A percentile compares a stretch with the other conserved stretches of the same genome.
phyloP scores from a whole-genome alignment of 2,329 filamentous ascomycete genomes.

The Cladobotryum mycophilum region DNA sequence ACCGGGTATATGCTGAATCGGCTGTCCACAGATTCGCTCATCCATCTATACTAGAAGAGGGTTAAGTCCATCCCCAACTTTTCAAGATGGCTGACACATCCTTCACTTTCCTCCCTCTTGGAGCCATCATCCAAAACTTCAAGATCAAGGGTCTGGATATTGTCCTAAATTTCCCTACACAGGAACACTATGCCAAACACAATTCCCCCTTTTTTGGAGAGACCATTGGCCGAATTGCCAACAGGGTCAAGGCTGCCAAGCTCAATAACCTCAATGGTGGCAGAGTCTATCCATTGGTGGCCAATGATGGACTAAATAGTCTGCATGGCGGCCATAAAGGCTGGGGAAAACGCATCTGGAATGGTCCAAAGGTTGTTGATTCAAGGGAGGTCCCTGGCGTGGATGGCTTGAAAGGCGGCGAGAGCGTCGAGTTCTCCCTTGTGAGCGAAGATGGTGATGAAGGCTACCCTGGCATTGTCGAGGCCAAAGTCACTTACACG shows the following conservation, averaged over 20 bases:
- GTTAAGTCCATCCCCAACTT: not conserved
- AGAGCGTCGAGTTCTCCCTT: constrained; percentile 60
- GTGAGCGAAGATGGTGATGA: constrained; percentile 76
- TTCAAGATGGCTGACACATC: constrained; percentile 39
- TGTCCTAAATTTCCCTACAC: constrained; percentile 75
- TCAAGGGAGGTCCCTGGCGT: constrained; percentile 43
- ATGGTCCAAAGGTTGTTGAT: constrained; percentile 61
- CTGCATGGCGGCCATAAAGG: constrained; percentile 67
- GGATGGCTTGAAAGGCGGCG: constrained; percentile 50
- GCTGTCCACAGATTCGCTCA: not conserved
- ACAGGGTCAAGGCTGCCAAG: constrained; percentile 68
- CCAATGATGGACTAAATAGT: constrained; percentile 73
- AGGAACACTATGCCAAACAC: constrained; percentile 67
- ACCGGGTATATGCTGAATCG: not conserved
- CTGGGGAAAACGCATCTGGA: constrained; percentile 76
- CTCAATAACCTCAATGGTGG: constrained; percentile 66
- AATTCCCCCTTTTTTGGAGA: constrained; percentile 83
- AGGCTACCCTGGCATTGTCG: constrained; percentile 81
- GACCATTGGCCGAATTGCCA: constrained; percentile 81
- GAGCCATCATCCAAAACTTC: constrained; percentile 77
- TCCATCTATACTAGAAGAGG: not conserved
- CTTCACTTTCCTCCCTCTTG: constrained; percentile 65
- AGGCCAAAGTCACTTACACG: constrained; percentile 72
- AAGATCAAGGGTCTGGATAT: constrained; percentile 74
- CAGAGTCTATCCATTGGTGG: constrained; percentile 60